These are phyloP conservation scores for Fonsecaea monophora DNA, from an alignment of 2,329 filamentous ascomycete genomes.

Conservation along the genomic window DNA sequence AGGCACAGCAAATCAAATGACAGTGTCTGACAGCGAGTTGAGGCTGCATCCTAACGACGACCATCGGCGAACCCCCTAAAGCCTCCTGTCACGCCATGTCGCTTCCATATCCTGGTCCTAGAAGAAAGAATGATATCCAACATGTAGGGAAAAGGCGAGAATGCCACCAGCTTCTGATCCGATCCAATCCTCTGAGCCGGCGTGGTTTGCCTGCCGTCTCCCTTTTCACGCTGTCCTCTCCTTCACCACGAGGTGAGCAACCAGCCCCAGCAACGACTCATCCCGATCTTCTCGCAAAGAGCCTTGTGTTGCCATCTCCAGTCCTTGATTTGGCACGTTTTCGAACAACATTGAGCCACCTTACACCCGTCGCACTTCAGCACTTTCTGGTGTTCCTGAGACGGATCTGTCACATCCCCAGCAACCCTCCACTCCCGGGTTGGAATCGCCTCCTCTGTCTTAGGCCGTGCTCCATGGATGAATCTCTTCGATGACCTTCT, in stretches of 20 bases:
- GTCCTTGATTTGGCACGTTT: background rate
- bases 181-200: background rate
- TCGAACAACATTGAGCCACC: background rate
- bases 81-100: no score
- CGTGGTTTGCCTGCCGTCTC: background rate
- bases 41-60: background rate
- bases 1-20: background rate
- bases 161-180: background rate
- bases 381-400: background rate
- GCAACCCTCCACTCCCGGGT: background rate
- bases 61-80: no score
- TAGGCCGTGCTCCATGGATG: no score
- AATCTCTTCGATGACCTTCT: background rate
- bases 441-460: background rate
- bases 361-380: background rate
- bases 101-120: no score
- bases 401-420: background rate
- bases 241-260: background rate
- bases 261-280: background rate
- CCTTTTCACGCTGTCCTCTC: background rate
- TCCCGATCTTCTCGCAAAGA: background rate
- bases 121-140: background rate
- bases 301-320: background rate
- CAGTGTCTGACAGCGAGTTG: background rate
- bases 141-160: background rate